A percentile compares a stretch with the other conserved stretches of the same genome.
phyloP scores from a whole-genome alignment of 768 basidiomycete species.

The Macrolepiota albuminosa region DNA sequence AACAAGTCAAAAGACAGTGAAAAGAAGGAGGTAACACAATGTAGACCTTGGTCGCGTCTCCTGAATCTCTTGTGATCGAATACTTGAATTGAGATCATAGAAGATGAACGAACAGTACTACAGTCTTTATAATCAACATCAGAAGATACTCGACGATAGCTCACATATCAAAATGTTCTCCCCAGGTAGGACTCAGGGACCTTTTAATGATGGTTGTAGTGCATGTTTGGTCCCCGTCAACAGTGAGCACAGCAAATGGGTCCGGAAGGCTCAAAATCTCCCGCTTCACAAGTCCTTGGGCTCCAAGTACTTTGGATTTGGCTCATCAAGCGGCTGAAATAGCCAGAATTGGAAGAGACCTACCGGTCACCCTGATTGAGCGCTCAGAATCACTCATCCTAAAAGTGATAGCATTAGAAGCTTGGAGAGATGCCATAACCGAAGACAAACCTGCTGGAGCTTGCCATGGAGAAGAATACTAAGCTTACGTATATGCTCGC shows the following conservation, averaged over 20 bases:
- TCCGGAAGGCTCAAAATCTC: constrained; percentile 81
- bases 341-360: constrained; percentile 17
- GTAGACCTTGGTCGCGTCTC: constrained; percentile 74
- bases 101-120: constrained; percentile 70
- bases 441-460: constrained; percentile 28
- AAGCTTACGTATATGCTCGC: not conserved
- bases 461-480: constrained; percentile 12
- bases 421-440: constrained; percentile 1
- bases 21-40: constrained; percentile 6
- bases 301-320: constrained; percentile 61
- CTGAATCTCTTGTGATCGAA: constrained; percentile 90
- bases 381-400: constrained; percentile 47
- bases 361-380: constrained; percentile 46
- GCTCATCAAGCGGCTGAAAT: not conserved
- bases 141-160: constrained; percentile 22
- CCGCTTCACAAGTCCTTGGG: constrained; percentile 68
- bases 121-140: constrained; percentile 6
- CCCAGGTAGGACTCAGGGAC: constrained; percentile 73
- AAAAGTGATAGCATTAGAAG: constrained; percentile 11
- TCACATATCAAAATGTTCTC: constrained; percentile 82
- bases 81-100: constrained; percentile 77
- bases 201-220: constrained; percentile 71
- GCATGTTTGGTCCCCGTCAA: constrained; percentile 79
- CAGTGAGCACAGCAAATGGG: constrained; percentile 84
- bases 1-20: constrained; percentile 20